Percentiles rank a stretch among this genome's conserved stretches.
phyloP scores from a whole-genome alignment of 129 eudicot genomes.

The Tanacetum coccineum region DNA sequence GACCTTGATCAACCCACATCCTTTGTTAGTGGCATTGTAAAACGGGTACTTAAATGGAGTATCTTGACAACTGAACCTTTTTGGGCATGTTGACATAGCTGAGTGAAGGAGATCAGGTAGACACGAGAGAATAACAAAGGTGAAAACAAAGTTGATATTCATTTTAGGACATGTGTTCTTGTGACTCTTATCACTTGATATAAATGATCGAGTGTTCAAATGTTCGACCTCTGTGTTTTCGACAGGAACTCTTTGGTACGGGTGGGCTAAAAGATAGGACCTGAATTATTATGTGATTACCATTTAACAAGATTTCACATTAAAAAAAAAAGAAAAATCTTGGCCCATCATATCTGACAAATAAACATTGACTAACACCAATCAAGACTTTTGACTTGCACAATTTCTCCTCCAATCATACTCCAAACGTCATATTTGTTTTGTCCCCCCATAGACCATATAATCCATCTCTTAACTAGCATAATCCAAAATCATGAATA shows the following conservation, averaged over 20 bases:
- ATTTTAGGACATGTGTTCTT: slow-evolving; percentile 1
- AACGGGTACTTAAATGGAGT: slow-evolving; percentile 19
- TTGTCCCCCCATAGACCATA: too few relatives aligned
- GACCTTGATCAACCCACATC: too few relatives aligned
- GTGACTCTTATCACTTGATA: background rate
- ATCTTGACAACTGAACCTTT: slow-evolving; percentile 12
- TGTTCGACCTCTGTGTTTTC: background rate
- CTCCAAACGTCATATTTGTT: background rate
- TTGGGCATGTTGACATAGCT: slow-evolving; percentile 19
- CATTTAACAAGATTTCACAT: slow-evolving; percentile 5
- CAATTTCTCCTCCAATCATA: background rate
- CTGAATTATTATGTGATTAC: slow-evolving; percentile 2
- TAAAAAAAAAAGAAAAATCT: background rate
- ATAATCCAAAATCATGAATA: too few relatives aligned
- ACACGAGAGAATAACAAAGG: slow-evolving; percentile 1
- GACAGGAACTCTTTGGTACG: background rate
- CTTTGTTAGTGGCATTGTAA: slow-evolving; percentile 3
- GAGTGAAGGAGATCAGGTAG: slow-evolving; percentile 18
- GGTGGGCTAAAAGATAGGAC: background rate
- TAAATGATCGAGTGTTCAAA: background rate
- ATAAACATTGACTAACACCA: slow-evolving; percentile 4
- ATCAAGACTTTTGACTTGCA: slow-evolving; percentile 3
- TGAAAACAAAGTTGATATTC: slow-evolving; percentile 1
- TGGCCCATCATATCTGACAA: background rate
- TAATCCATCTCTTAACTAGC: too few relatives aligned